These are phyloP conservation scores for Lasiosphaeriaceae sp. DNA, from an alignment of 495 filamentous ascomycete genomes.

Conservation along the genomic window DNA sequence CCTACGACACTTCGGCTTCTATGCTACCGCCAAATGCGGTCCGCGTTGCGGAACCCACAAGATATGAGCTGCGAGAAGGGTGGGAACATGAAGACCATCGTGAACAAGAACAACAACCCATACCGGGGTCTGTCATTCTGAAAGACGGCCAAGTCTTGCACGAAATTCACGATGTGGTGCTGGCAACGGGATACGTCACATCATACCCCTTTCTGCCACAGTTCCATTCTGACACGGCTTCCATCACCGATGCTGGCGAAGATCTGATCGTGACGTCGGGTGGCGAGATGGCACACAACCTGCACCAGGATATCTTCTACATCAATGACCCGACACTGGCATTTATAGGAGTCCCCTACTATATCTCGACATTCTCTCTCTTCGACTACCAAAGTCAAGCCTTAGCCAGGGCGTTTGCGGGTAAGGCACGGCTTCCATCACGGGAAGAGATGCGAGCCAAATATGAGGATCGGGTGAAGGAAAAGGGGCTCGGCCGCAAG, in stretches of 20 bases:
- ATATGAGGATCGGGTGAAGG: conserved; percentile 41
- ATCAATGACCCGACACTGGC: conserved; percentile 59
- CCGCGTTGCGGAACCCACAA: conserved; percentile 48
- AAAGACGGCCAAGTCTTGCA: conserved; percentile 40
- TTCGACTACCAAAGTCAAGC: conserved; percentile 65
- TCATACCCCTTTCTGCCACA: conserved; percentile 54
- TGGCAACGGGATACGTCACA: conserved; percentile 65
- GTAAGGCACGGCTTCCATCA: conserved; percentile 46
- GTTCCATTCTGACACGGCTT: conserved; percentile 35
- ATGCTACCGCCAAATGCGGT: conserved; percentile 45
- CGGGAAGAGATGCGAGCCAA: conserved; percentile 46
- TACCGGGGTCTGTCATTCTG: conserved; percentile 24
- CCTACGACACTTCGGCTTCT: conserved; percentile 50
- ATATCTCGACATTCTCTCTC: conserved; percentile 58
- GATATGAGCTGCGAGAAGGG: conserved; percentile 20
- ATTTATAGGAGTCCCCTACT: conserved; percentile 59
- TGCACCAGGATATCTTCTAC: conserved; percentile 66
- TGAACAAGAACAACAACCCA: conserved; percentile 5
- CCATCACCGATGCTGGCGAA: conserved; percentile 39
- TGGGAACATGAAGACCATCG: too few species aligned
- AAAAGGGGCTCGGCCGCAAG: conserved; percentile 46
- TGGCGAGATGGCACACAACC: conserved; percentile 61
- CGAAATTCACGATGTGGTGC: conserved; percentile 51
- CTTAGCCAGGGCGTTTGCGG: conserved; percentile 53
- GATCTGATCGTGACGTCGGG: conserved; percentile 55